Base-by-base conservation (phyloP, 306 rosid genomes). In the Prosopis cineraria region DNA sequence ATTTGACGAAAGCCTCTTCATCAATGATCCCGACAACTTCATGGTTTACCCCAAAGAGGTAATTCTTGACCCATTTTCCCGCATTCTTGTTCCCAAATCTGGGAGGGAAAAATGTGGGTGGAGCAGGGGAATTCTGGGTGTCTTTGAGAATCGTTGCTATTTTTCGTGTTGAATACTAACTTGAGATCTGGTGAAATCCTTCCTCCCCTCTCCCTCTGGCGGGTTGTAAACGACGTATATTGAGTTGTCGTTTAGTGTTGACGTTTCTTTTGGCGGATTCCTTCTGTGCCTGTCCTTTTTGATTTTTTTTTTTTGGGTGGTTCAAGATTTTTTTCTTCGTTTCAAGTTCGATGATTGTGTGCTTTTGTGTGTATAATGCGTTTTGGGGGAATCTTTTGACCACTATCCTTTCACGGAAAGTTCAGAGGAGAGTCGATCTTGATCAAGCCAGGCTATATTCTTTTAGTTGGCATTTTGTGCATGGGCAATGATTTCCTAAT, bases 31-130 rank as follows among this genome's bases (percentile, higher is more conserved):
- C 91, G 11, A n/a, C 85, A 44, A 76, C 87, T 45, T 91, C 97
- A 30, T 93, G 97, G 93, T 89, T 91, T 84, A 89, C 98, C 50
- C 97, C 98, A 37, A 91, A 87, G 66, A 88, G 94, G 97, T 91
- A 70, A 52, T 5, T 70, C 9, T 11, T 17, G 22, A 10, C 10
- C 66, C 43, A 14, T 68, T 59, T 48, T 77, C 59, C 70, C 6
- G 17, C 59, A 33, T 29, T 16, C 72, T 63, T 24, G 48, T 60
- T 36, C 80, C 48, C 53, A 2, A 72, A 77, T 71, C 67, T n/a
- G 27, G 71, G 76, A 47, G 12, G 50, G 34, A 37, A 74, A 73
- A 77, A 31, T 64, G 29, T 41, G 70, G 56, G 25, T 33, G 36
- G 53, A 70, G 40, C 76, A 22, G 53, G 52, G 22, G 68, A 79